Conservation (phyloP, 768 basidiomycete genomes). For the Russula sp. region DNA sequence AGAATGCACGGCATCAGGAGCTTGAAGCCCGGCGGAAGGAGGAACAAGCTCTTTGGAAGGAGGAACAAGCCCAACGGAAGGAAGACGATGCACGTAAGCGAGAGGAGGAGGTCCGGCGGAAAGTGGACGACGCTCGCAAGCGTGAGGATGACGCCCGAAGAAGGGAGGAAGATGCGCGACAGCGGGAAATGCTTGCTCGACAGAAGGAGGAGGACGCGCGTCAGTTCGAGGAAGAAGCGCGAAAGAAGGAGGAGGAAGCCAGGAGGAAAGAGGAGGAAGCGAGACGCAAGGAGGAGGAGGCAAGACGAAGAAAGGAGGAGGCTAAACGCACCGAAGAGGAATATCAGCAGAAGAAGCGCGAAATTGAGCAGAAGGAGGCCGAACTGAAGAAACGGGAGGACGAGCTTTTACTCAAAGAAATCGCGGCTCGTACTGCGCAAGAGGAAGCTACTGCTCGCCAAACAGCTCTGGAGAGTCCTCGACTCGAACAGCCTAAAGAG, state of each 20-base stretch:
- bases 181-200: conserved; percentile 34
- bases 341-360: conserved; percentile 22
- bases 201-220: conserved; percentile 36
- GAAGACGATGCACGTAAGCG: no score
- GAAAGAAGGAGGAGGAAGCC: conserved; percentile 21
- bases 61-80: no score
- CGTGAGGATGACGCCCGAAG: conserved; percentile 44
- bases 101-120: no score
- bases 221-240: conserved; percentile 37
- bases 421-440: conserved; percentile 8
- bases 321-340: conserved; percentile 37
- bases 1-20: no score
- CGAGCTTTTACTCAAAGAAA: conserved; percentile 22
- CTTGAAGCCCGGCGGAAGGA: no score
- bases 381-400: conserved; percentile 25
- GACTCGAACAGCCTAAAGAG: conserved; percentile 3
- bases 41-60: no score
- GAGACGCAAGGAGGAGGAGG: conserved; percentile 33
- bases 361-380: conserved; percentile 25
- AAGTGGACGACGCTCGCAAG: no score
- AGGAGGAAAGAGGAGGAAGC: conserved; percentile 26
- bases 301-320: conserved; percentile 34
- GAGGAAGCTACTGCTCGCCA: conserved; percentile 12
- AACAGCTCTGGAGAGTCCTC: neutral
- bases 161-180: conserved; percentile 1